Percentiles rank a stretch among this genome's conserved stretches.
Conservation (phyloP, 2,329 filamentous ascomycete species). For the Claviceps purpurea region DNA sequence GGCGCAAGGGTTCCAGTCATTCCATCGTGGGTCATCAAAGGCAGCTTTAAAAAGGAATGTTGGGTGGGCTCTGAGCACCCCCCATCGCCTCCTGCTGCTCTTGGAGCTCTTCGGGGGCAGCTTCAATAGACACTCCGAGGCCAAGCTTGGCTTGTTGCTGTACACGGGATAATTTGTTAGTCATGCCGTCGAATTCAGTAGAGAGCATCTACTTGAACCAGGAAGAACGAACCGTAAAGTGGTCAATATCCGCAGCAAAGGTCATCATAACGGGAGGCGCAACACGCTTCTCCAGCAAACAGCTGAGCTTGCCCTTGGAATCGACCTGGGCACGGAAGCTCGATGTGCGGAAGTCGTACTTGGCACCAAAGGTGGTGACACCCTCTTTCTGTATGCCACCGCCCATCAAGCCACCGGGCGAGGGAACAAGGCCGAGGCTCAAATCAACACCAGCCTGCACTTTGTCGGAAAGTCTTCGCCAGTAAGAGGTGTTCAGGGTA, state of each 20-base stretch:
- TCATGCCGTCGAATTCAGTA: conserved; percentile 10
- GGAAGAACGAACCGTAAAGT: conserved; percentile 63
- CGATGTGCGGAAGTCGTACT: conserved; percentile 95
- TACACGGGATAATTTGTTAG: neutral
- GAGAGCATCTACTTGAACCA: neutral
- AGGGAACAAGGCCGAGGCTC: conserved; percentile 67
- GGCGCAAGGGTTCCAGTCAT: conserved; percentile 9
- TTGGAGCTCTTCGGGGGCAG: conserved; percentile 72
- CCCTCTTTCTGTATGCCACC: conserved; percentile 70
- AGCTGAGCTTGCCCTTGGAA: conserved; percentile 85
- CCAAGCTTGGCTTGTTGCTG: conserved; percentile 94
- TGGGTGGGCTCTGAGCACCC: conserved; percentile 33
- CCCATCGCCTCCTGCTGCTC: conserved; percentile 58
- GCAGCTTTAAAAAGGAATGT: conserved; percentile 48
- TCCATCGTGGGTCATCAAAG: conserved; percentile 1
- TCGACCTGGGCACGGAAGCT: conserved; percentile 95
- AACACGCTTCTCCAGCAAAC: conserved; percentile 88
- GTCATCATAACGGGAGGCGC: conserved; percentile 85
- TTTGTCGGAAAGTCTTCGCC: conserved; percentile 83
- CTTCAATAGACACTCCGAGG: conserved; percentile 83
- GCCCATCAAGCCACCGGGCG: conserved; percentile 59
- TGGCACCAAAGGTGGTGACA: conserved; percentile 79
- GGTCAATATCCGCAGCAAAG: conserved; percentile 93
- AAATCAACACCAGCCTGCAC: conserved; percentile 93
- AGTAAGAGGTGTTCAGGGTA: conserved; percentile 82